Percentiles rank a stretch among this genome's conserved stretches.
Conservation (phyloP, 129 eudicot genomes). For the Flaveria ramosissima region DNA sequence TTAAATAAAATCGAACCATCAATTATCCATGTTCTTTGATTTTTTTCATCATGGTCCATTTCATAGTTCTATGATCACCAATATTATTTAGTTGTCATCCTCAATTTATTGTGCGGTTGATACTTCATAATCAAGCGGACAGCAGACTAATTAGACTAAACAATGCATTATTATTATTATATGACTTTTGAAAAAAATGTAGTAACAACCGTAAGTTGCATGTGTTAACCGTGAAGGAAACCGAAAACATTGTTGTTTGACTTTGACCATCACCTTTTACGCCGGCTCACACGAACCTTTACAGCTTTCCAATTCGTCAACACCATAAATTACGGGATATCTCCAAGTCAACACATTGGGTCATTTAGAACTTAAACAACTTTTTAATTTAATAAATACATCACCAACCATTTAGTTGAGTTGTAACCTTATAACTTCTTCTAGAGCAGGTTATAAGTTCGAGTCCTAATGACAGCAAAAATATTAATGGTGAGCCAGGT, state of each 20-base stretch:
- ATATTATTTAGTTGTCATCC: no score
- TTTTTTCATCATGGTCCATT: no score
- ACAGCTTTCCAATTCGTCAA: not conserved
- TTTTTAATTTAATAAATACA: no score
- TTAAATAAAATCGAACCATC: no score
- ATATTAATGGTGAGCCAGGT: no score
- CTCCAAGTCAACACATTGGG: not conserved
- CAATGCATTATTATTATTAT: not conserved
- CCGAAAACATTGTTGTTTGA: not conserved
- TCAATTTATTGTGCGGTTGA: no score
- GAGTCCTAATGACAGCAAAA: no score
- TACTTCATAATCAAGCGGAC: not conserved
- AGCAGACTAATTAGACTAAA: not conserved
- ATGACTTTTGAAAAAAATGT: not conserved
- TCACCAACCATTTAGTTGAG: no score
- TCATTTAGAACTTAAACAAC: not conserved
- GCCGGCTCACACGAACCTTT: conserved; percentile 11
- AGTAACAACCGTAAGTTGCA: not conserved
- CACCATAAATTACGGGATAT: not conserved
- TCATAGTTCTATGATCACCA: no score
- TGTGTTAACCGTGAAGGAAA: conserved; percentile 1
- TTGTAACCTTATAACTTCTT: no score
- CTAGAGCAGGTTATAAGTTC: no score
- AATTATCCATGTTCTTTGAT: no score
- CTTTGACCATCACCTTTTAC: not conserved